Conservation (phyloP, 2,329 filamentous ascomycete genomes). For the Fusarium agapanthi region DNA sequence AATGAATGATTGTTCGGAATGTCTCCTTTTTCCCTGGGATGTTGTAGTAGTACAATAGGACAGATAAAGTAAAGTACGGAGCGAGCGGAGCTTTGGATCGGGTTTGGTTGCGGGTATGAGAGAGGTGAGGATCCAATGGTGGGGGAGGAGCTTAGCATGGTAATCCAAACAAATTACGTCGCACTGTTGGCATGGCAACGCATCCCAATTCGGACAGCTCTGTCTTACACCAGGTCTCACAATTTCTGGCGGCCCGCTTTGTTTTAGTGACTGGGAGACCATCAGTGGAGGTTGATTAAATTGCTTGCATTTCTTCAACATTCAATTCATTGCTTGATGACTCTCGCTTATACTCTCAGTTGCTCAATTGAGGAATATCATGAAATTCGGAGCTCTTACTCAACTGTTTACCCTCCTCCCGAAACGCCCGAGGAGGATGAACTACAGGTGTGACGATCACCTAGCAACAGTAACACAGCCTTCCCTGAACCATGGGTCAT, state of each 20-base stretch:
- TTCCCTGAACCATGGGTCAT: not conserved
- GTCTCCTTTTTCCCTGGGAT: slow-evolving; percentile 4
- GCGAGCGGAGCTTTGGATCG: slow-evolving; percentile 31
- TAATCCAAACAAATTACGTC: slow-evolving; percentile 36
- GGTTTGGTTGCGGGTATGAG: slow-evolving; percentile 26
- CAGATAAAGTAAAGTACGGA: slow-evolving; percentile 19
- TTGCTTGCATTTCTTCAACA: slow-evolving; percentile 30
- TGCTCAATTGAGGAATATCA: not conserved
- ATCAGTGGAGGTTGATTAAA: slow-evolving; percentile 25
- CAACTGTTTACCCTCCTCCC: not conserved
- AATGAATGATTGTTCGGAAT: slow-evolving; percentile 11
- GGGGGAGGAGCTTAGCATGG: slow-evolving; percentile 18
- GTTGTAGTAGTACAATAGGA: slow-evolving; percentile 19
- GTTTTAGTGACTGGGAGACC: slow-evolving; percentile 23
- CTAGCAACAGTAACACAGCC: slow-evolving; percentile 15
- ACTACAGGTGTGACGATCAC: slow-evolving; percentile 1
- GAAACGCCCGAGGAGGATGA: not conserved
- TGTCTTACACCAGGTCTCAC: slow-evolving; percentile 12
- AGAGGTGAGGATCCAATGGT: slow-evolving; percentile 13
- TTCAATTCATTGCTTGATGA: not conserved
- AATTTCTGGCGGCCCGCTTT: slow-evolving; percentile 18
- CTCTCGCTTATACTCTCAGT: not conserved
- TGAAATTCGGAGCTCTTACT: not conserved
- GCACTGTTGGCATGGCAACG: slow-evolving; percentile 32
- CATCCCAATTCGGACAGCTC: not conserved